Evolutionary conservation across 2,329 filamentous ascomycete genomes (phyloP), one percentile per base, ranked within the genome.

Genomic region (Fusarium sp.): DNA sequence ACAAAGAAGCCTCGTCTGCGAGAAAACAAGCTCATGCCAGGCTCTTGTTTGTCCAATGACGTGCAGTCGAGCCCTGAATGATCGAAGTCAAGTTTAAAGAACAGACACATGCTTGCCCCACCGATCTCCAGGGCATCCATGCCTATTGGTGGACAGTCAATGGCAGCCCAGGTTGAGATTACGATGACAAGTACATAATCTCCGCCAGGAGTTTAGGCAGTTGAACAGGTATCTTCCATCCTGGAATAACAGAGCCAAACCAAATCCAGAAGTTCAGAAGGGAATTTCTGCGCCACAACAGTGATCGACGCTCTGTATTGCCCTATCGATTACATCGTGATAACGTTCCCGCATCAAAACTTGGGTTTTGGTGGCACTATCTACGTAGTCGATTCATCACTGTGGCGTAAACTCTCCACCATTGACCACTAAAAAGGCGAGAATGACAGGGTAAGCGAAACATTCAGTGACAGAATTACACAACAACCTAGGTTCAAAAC

Each of bases 361-460:
- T 8, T 10, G n/a, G 48, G 32, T 37, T 37, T 12, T 26, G 48
- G 17, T 50, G 32, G 20, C 48, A 52, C 32, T 15, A 52, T 32
- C 48, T 38, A 52, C 48, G 48, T 37, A 15, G 48, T 52, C 32
- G 48, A 35, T 26, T 26, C 48, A 52, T 52, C 48, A 38, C 48
- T 52, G 48, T 52, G 48, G 48, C 32, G 48, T 52, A 52, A 38
- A 30, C 20, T 38, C 32, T 6, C 32, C 48, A 52, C 32, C 18
- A 18, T 52, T 52, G 48, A 38, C 32, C 48, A 52, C 17, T 38
- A 6, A n/a, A 52, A 38, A 52, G 17, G 12, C 32, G 20, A 52
- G 12, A n/a, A 26, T 52, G 32, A 52, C 32, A 38, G 32, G 32
- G 32, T 20, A 38, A 37, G 20, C 15, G 20, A 52, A 32, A 26